Conservation (phyloP, 306 rosid species). For the Vachellia collinsii region DNA sequence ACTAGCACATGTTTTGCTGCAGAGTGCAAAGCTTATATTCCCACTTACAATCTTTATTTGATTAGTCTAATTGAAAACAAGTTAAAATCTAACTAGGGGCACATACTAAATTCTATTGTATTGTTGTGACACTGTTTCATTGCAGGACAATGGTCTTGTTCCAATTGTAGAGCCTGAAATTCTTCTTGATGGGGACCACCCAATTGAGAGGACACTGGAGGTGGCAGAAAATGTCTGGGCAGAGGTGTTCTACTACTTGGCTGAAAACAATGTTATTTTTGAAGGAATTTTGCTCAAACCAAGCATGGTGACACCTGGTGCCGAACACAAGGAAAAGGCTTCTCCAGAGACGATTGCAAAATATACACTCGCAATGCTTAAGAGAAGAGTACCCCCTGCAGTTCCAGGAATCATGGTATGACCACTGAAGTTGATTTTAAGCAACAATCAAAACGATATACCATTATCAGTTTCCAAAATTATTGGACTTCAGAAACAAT, state of each 20-base stretch:
- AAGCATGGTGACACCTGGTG: constrained; percentile 99
- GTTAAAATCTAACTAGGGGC: background rate
- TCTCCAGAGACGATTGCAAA: constrained; percentile 88
- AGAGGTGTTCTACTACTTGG: constrained; percentile 93
- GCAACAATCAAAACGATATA: background rate
- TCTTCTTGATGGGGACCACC: constrained; percentile 98
- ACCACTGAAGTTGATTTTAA: constrained; percentile 20
- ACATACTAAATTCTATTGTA: background rate
- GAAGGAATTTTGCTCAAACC: constrained; percentile 99
- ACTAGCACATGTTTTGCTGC: background rate
- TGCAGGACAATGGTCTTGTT: constrained; percentile 97
- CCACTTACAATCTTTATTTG: constrained; percentile 5
- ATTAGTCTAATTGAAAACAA: background rate
- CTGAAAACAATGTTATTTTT: constrained; percentile 84
- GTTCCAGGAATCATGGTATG: constrained; percentile 99
- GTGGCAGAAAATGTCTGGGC: constrained; percentile 99
- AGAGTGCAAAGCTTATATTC: background rate
- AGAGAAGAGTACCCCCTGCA: constrained; percentile 94
- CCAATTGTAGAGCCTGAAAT: constrained; percentile 99
- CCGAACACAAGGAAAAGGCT: constrained; percentile 92
- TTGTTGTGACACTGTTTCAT: constrained; percentile 19
- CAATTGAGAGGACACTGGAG: constrained; percentile 90
- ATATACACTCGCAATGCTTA: constrained; percentile 77
- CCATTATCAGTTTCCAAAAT: background rate
- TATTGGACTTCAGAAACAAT: background rate